Conservation (phyloP, 306 rosid species). For the Argentina anserina region DNA sequence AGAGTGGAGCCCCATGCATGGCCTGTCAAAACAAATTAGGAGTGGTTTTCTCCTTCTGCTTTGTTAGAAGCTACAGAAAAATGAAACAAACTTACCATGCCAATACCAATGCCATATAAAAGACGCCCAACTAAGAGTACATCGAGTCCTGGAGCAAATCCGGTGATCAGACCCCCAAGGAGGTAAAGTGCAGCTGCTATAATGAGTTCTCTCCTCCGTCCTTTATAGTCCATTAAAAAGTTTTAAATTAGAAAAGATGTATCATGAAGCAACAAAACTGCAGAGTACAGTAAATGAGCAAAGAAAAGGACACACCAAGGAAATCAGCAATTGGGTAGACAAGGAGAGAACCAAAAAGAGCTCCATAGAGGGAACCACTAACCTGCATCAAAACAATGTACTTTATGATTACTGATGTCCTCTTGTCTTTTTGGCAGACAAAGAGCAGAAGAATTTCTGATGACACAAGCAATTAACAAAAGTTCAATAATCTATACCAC, state of each 20-base stretch:
- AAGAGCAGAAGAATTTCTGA: constrained; percentile 8
- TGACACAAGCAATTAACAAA: constrained; percentile 11
- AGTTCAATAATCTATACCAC: constrained; percentile 59
- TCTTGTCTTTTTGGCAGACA: background rate
- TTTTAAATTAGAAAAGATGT: constrained; percentile 23
- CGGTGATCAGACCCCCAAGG: constrained; percentile 64
- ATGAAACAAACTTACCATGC: constrained; percentile 61
- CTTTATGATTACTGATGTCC: background rate
- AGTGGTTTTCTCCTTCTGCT: background rate
- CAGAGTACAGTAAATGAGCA: constrained; percentile 20
- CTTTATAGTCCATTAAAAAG: constrained; percentile 32
- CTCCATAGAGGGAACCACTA: constrained; percentile 93
- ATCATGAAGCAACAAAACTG: constrained; percentile 19
- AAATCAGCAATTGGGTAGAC: constrained; percentile 81
- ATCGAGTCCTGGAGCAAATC: constrained; percentile 63
- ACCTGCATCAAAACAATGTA: constrained; percentile 42
- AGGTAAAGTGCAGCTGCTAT: constrained; percentile 59
- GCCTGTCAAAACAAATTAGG: constrained; percentile 51
- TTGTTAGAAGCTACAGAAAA: background rate
- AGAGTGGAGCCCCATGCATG: constrained; percentile 98
- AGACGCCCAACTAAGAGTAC: constrained; percentile 81
- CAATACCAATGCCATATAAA: constrained; percentile 90
- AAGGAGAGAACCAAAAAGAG: constrained; percentile 82
- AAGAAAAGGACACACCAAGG: constrained; percentile 58
- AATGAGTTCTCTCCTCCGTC: constrained; percentile 82